Base-by-base conservation (phyloP, 2,329 filamentous ascomycete species). In the Lasiodiplodia hormozganensis region DNA sequence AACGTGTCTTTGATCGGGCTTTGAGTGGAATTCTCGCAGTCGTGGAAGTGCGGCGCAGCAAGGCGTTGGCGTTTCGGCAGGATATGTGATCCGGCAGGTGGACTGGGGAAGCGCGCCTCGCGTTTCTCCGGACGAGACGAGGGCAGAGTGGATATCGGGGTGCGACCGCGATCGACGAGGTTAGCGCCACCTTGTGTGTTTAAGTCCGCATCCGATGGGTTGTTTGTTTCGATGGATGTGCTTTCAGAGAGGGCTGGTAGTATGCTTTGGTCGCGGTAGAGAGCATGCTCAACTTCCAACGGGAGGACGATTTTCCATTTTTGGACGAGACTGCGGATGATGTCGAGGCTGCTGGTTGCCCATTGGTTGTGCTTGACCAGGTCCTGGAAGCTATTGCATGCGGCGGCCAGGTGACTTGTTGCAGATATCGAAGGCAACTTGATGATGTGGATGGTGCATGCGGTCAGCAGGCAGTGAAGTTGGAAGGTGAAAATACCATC, bases 321-420 rank as follows among this genome's bases (percentile, higher is more conserved):
- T 40, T 70, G 49, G 18, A 73, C 73, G 7, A 74, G 65, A 18
- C 65, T 68, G 28, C 68, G 62, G 49, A 74, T 67, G 21, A 70
- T 73, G 66, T 69, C 66, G 10, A 74, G 65, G 10, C 58, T 67
- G 31, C 57, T 58, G 4, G 52, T 65, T 6, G 73, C 73, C 70
- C 73, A 72, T 21, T 69, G 64, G 65, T 70, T 73, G 36, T 69
- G 51, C 28, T 53, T 56, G 28, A 70, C 65, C 4, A 74, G 62
- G 25, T 74, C 72, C n/a, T 74, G 72, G 57, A 74, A 72, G 54
- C 49, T 57, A 36, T 74, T 67, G 65, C 71, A 73, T 21, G 73
- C 72, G n/a, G 62, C 67, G n/a, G 68, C 71, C 16, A 74, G 65
- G 62, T 70, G 93, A 76, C 88, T 90, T 81, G 70, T 70, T 28